These are phyloP conservation scores for Suillus subaureus DNA, from an alignment of 768 basidiomycete species.

Conservation along the genomic window DNA sequence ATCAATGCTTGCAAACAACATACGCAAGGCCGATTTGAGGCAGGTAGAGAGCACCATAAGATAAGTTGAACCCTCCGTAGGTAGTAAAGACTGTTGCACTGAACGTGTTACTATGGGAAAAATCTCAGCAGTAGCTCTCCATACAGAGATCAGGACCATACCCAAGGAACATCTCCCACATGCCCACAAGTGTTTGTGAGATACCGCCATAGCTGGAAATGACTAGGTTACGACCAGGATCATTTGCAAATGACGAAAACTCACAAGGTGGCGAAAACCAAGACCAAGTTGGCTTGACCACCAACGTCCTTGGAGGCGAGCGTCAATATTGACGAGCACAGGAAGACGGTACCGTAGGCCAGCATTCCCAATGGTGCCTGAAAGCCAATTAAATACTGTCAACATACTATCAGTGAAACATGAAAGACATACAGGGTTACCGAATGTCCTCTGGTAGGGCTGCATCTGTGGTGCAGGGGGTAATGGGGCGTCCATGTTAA, in stretches of 20 bases:
- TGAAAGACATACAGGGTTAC: constrained; percentile 23
- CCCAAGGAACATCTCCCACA: constrained; percentile 37
- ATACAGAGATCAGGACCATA: constrained; percentile 12
- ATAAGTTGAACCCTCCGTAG: constrained; percentile 33
- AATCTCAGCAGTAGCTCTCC: constrained; percentile 12
- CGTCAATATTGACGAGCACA: constrained; percentile 32
- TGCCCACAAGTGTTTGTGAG: constrained; percentile 30
- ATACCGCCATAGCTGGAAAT: constrained; percentile 31
- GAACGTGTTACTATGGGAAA: constrained; percentile 26
- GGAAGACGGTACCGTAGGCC: constrained; percentile 30
- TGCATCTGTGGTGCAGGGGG: constrained; percentile 22
- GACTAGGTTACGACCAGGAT: not conserved
- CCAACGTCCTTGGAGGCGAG: constrained; percentile 22
- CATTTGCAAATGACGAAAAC: constrained; percentile 3
- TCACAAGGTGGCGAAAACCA: constrained; percentile 32
- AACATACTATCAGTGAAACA: not conserved
- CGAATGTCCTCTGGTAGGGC: constrained; percentile 29
- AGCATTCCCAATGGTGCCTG: constrained; percentile 33
- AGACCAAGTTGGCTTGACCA: constrained; percentile 23
- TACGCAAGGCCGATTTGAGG: constrained; percentile 29
- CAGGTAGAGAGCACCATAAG: constrained; percentile 29
- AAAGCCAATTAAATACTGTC: not conserved
- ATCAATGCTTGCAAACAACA: constrained; percentile 4
- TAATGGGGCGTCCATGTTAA: constrained; percentile 20
- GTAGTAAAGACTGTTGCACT: constrained; percentile 30